Conservation (phyloP, 208 protist species). For the Phytomonas francai region DNA sequence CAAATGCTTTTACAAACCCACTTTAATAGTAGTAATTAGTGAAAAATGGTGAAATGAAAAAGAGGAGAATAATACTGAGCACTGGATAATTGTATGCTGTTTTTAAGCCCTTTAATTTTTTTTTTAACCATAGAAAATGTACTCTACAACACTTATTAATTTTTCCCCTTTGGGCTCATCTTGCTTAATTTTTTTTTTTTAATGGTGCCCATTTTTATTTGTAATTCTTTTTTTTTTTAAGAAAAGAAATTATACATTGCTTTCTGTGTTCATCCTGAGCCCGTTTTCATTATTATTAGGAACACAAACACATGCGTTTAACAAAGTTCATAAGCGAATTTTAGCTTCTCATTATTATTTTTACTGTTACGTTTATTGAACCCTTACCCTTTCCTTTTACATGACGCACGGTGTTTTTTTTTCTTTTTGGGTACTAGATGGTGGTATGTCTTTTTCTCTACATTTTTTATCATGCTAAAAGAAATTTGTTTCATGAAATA, state of each 20-base stretch:
- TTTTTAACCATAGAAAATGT: slow-evolving; percentile 11
- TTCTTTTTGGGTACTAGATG: neutral
- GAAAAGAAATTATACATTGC: slow-evolving; percentile 1
- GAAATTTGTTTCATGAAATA: neutral
- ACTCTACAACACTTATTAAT: slow-evolving; percentile 7
- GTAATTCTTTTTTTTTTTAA: slow-evolving; percentile 7
- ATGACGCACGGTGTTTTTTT: neutral
- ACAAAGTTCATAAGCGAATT: neutral
- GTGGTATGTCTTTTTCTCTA: slow-evolving; percentile 6
- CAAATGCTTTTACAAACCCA: neutral
- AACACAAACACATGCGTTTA: neutral
- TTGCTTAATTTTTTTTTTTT: slow-evolving; percentile 10
- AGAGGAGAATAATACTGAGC: neutral
- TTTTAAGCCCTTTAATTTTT: slow-evolving; percentile 12
- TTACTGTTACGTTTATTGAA: neutral
- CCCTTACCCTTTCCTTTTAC: neutral
- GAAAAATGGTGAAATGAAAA: slow-evolving; percentile 3
- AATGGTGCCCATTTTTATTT: slow-evolving; percentile 7
- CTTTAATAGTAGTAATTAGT: neutral
- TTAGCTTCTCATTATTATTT: neutral
- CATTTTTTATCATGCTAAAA: slow-evolving; percentile 3
- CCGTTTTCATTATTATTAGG: neutral
- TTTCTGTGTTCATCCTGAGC: neutral
- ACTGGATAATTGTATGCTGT: slow-evolving; percentile 2
- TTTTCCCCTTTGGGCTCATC: neutral